Percentiles rank a stretch among this genome's conserved stretches.
phyloP scores from a whole-genome alignment of 1,284 basidiomycete genomes.

The Inonotus hispidus region DNA sequence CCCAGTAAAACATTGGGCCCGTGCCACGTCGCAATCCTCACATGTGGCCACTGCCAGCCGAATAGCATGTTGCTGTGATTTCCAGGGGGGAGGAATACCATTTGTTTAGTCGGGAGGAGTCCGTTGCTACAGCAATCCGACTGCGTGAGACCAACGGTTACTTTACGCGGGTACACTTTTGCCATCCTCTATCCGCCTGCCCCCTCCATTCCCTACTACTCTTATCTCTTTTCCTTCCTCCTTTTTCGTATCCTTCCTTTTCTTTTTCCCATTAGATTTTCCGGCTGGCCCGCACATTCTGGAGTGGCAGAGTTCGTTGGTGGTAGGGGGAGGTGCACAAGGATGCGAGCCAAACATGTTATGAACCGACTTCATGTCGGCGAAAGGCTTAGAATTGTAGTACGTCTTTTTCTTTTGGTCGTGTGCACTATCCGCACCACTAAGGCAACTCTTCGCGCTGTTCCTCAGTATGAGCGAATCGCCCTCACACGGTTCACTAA shows the following conservation, averaged over 20 bases:
- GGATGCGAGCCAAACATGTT: constrained; percentile 19
- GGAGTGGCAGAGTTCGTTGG: not conserved
- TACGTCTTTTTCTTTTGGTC: constrained; percentile 1
- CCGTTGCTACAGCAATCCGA: not conserved
- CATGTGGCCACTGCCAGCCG: not conserved
- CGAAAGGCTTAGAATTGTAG: constrained; percentile 18
- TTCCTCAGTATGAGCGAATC: constrained; percentile 20
- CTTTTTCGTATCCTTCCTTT: not conserved
- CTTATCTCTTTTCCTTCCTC: not conserved
- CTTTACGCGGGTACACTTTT: not conserved
- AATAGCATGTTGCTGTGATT: not conserved
- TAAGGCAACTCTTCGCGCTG: not conserved
- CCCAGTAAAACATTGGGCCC: not conserved
- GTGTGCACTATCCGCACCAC: not conserved
- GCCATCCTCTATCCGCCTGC: not conserved
- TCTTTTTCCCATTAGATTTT: not conserved
- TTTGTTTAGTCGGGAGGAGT: not conserved
- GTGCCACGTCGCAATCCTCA: not conserved
- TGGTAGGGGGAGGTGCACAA: not conserved
- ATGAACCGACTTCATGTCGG: constrained; percentile 9
- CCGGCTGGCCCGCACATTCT: constrained; percentile 4
- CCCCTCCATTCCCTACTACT: not conserved
- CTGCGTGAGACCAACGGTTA: not conserved
- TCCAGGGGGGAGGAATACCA: not conserved
- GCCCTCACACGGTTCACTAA: constrained; percentile 18